Evolutionary conservation across 2,329 filamentous ascomycete species (phyloP), one percentile per base, ranked within the genome.

Genomic region (Colletotrichum zoysiae): DNA sequence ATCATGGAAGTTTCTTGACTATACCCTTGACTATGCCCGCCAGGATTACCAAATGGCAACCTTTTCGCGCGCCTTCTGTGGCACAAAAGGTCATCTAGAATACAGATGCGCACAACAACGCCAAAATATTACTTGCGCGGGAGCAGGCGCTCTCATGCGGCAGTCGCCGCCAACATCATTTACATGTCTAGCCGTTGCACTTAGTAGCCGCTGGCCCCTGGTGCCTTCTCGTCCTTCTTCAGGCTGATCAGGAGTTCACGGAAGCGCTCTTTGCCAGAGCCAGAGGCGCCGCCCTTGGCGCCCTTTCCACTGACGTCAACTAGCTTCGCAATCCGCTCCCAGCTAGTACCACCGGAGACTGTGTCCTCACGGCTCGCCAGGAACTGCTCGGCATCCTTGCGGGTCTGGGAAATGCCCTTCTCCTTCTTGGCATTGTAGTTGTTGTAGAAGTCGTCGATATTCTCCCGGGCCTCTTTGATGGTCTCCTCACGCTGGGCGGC

Each of bases 351-450:
- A 62, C 96, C 96, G 14, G 94, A 94, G 33, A 95, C 93, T 50
- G 95, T 98, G 81, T 98, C 95, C 81, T 99, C 95, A 73, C 95
- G 90, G 82, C 87, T 95, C 66, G 89, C 91, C 58, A 98, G 85
- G 83, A 98, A 99, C 79, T 97, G 91, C 79, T 98, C 95, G 8
- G 95, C 96, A 77, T 99, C 96, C 81, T 93, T 92, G 78, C 92
- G 90, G 68, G 95, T 96, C 85, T 97, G 94, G 30, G 92, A 87
- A 76, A 98, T 92, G 71, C 89, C 90, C 88, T 98, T 98, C 82
- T 99, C 96, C 82, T 96, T 95, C 86, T 98, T 97, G 82, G 92
- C 91, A 86, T 98, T 98, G 87, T 99, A 99, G 84, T 97, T 98
- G 80, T 98, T 95, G 87, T 99, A 99, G 85, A 98, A 99, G 81